Evolutionary conservation across 2,329 filamentous ascomycete genomes (phyloP), one percentile per base, ranked within the genome.

Genomic region (Pleoardoris graminearum): DNA sequence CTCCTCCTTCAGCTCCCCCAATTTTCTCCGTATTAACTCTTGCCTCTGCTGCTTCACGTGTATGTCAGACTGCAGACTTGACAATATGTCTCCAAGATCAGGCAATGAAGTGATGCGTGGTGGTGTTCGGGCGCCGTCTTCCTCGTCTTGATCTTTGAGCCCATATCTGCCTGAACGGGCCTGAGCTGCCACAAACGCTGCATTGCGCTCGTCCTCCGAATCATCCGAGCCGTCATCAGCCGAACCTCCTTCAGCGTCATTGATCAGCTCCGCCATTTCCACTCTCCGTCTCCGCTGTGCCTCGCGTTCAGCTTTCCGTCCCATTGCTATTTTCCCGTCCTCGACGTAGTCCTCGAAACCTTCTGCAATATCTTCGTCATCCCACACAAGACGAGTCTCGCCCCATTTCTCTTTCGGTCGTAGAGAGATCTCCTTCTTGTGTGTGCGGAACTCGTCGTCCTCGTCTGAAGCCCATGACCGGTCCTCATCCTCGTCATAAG

Each of bases 321-420:
- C 90, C 0, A 97, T 79, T 1, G 89, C 84, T 8, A 97, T 83
- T 7, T 85, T 84, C 7, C 89, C 91, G 67, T 96, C 90, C 35
- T 94, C 89, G 7, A 94, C 90, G 63, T 90, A 96, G 49, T 93
- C 88, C 54, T 97, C 93, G 62, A 96, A 97, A 0, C 91, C 92
- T 75, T 97, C 94, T 32, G 89, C 90, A 0, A 97, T 82, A 66
- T 97, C 91, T 69, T 97, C 93, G 63, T 97, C 93, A 29, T 97
- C 91, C 36, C 82, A 83, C 5, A 91, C 82, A 1, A 97, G 81
- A 1, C 93, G 83, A 5, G 88, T 89, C 55, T 91, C 77, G 3
- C 67, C 82, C 29, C 84, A 82, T 59, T 88, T 85, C 63, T 86
- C 84, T 58, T 84, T 84, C 16, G 77, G 75, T 46, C 79, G 76